Conservation (phyloP, 2,329 filamentous ascomycete genomes). For the Piedraia hortae region DNA sequence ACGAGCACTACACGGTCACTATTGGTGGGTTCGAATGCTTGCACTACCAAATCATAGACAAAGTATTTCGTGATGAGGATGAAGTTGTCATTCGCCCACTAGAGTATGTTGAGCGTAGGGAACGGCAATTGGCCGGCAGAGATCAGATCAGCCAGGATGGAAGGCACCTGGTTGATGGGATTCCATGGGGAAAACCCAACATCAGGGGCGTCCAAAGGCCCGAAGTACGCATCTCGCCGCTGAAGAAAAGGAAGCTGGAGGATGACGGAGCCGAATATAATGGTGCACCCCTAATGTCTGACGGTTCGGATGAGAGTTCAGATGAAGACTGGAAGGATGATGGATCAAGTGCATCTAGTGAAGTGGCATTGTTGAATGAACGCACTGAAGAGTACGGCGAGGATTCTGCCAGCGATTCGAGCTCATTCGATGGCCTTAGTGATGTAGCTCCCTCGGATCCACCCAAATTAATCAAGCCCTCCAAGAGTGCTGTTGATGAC, state of each 20-base stretch:
- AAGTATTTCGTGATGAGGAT: slow-evolving; percentile 55
- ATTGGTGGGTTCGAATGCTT: slow-evolving; percentile 57
- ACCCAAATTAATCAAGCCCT: no score
- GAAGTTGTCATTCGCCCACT: slow-evolving; percentile 60
- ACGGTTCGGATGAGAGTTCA: no score
- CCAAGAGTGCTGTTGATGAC: no score
- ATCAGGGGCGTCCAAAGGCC: slow-evolving; percentile 22
- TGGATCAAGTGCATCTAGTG: no score
- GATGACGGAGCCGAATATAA: slow-evolving; percentile 13
- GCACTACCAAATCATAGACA: slow-evolving; percentile 48
- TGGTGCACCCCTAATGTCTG: no score
- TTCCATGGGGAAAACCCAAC: slow-evolving; percentile 54
- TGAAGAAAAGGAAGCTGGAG: slow-evolving; percentile 9
- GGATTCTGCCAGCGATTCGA: no score
- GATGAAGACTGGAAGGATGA: slow-evolving; percentile 17
- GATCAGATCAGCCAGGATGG: slow-evolving; percentile 58
- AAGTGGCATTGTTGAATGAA: no score
- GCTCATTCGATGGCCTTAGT: no score
- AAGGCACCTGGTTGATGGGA: slow-evolving; percentile 56
- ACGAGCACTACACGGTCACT: slow-evolving; percentile 76
- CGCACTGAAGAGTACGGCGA: slow-evolving; percentile 6
- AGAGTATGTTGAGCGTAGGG: slow-evolving; percentile 43
- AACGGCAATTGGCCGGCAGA: slow-evolving; percentile 45
- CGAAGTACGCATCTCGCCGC: slow-evolving; percentile 13
- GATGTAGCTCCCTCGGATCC: no score